Conservation (phyloP, 192 early-diverging fungal species). For the Podila epicladia region DNA sequence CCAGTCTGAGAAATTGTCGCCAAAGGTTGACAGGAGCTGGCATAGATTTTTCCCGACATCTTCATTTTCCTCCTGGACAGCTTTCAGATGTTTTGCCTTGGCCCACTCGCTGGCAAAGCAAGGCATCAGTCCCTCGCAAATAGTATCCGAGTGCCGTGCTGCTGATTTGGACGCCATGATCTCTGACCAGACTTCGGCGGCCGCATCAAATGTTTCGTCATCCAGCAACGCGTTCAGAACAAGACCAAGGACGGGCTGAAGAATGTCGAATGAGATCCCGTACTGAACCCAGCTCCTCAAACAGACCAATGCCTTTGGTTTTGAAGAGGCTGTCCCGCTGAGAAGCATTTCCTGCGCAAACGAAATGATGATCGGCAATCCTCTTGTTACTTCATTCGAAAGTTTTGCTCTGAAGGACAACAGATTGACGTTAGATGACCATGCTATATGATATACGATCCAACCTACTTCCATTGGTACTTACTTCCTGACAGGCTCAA, state of each 20-base stretch:
- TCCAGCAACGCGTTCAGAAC: conserved; percentile 51
- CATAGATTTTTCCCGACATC: conserved; percentile 59
- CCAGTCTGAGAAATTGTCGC: conserved; percentile 65
- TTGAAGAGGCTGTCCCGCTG: conserved; percentile 27
- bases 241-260: conserved; percentile 53
- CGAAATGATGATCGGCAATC: conserved; percentile 27
- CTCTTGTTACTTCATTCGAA: conserved; percentile 17
- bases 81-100: conserved; percentile 48
- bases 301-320: conserved; percentile 59
- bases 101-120: conserved; percentile 62
- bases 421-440: not conserved
- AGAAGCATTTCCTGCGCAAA: conserved; percentile 25
- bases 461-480: not conserved
- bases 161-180: conserved; percentile 56
- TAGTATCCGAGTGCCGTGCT: conserved; percentile 44
- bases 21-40: conserved; percentile 62
- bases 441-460: not conserved
- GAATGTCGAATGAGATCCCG: conserved; percentile 57
- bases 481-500: conserved; percentile 58
- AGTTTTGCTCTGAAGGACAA: conserved; percentile 15
- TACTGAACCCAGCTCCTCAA: conserved; percentile 67
- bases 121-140: conserved; percentile 55
- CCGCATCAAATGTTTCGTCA: conserved; percentile 57
- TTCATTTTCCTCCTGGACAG: conserved; percentile 58
- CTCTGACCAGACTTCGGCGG: conserved; percentile 63